A percentile compares a stretch with the other conserved stretches of the same genome.
Conservation (phyloP, 2,329 filamentous ascomycete species). For the Ambrosiella xylebori region DNA sequence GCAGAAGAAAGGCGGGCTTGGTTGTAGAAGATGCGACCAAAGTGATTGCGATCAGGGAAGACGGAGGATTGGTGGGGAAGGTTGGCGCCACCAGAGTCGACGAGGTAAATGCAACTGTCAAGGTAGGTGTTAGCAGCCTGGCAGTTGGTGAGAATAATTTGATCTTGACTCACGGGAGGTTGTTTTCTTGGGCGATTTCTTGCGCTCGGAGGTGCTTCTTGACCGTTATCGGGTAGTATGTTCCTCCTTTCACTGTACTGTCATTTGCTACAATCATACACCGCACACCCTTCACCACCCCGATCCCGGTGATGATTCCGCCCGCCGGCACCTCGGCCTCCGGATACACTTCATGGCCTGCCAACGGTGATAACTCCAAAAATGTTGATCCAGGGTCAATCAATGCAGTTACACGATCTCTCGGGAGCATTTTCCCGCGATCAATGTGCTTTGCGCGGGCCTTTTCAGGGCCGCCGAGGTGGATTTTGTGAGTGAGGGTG, state of each 20-base stretch:
- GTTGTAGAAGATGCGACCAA: conserved; percentile 96
- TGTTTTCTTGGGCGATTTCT: conserved; percentile 77
- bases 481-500: conserved; percentile 51
- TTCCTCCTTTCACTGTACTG: conserved; percentile 91
- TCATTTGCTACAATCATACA: conserved; percentile 94
- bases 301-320: conserved; percentile 84
- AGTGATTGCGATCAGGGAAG: conserved; percentile 88
- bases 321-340: conserved; percentile 77
- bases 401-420: conserved; percentile 73
- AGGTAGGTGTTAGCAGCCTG: not conserved
- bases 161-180: conserved; percentile 32
- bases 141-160: not conserved
- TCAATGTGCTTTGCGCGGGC: conserved; percentile 74
- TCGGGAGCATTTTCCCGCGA: conserved; percentile 82
- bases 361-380: conserved; percentile 82
- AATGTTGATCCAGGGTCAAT: conserved; percentile 83
- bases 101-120: conserved; percentile 70
- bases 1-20: conserved; percentile 81
- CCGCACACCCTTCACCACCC: conserved; percentile 73
- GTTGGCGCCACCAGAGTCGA: conserved; percentile 90
- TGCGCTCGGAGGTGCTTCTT: conserved; percentile 95
- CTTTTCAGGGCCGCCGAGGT: conserved; percentile 63
- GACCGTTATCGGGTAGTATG: conserved; percentile 92
- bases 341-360: conserved; percentile 69
- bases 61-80: conserved; percentile 90